Conservation (phyloP, 2,329 filamentous ascomycete genomes). For the Leptographium procerum region DNA sequence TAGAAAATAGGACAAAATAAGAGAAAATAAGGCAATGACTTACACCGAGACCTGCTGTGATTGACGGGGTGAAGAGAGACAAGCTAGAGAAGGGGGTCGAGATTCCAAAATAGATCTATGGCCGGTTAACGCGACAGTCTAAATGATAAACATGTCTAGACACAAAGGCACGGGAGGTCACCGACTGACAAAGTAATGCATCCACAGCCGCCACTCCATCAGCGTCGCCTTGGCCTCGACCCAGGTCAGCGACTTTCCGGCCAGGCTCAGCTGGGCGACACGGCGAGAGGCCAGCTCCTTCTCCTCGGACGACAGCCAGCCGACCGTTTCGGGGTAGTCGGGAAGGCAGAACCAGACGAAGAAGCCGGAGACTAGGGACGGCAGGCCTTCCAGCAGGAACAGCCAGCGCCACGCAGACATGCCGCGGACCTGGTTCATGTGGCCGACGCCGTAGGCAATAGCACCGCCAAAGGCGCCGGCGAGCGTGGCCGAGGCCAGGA, state of each 20-base stretch:
- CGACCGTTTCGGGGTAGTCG: conserved; percentile 54
- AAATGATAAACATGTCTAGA: neutral
- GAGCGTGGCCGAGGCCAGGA: conserved; percentile 58
- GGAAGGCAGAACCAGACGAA: conserved; percentile 50
- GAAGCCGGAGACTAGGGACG: conserved; percentile 41
- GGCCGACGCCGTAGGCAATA: conserved; percentile 60
- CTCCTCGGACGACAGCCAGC: conserved; percentile 50
- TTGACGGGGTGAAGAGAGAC: conserved; percentile 45
- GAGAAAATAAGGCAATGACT: neutral
- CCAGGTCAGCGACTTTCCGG: conserved; percentile 51
- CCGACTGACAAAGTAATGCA: conserved; percentile 39
- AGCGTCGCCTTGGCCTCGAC: conserved; percentile 58
- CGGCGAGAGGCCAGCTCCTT: conserved; percentile 39
- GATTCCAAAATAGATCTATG: conserved; percentile 12
- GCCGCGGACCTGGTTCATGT: conserved; percentile 54
- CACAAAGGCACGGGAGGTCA: too few relatives aligned
- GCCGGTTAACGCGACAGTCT: conserved; percentile 17
- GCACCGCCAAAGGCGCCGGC: conserved; percentile 59
- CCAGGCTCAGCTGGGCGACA: conserved; percentile 32
- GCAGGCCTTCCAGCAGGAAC: conserved; percentile 36
- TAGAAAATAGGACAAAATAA: neutral
- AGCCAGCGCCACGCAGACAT: conserved; percentile 63
- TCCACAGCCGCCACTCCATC: conserved; percentile 56
- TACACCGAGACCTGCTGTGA: conserved; percentile 28
- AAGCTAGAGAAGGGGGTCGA: conserved; percentile 24